Conservation (phyloP, 768 basidiomycete species). For the Kwoniella pini region DNA sequence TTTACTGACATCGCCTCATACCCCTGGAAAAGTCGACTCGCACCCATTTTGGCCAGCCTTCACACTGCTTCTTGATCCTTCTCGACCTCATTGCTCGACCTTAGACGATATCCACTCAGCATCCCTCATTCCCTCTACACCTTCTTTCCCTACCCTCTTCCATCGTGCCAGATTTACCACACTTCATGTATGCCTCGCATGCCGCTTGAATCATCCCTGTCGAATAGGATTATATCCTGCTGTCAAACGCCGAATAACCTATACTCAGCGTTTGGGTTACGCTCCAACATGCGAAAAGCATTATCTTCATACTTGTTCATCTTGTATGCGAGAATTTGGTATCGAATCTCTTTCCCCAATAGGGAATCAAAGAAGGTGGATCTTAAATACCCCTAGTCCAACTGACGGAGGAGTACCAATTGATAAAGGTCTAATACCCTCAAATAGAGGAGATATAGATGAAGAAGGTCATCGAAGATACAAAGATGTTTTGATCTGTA, state of each 20-base stretch:
- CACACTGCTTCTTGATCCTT: slow-evolving; percentile 23
- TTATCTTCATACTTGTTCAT: slow-evolving; percentile 12
- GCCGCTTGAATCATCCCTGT: slow-evolving; percentile 28
- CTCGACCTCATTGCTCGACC: slow-evolving; percentile 18
- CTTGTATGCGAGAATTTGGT: slow-evolving; percentile 16
- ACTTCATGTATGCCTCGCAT: slow-evolving; percentile 22
- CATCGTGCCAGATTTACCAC: slow-evolving; percentile 21
- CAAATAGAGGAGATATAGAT: slow-evolving; percentile 4
- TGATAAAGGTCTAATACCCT: neutral
- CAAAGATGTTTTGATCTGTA: neutral
- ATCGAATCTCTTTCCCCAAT: neutral
- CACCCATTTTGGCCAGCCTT: slow-evolving; percentile 27
- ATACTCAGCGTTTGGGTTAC: slow-evolving; percentile 10
- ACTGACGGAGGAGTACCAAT: neutral
- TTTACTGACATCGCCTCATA: neutral
- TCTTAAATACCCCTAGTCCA: neutral
- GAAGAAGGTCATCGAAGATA: slow-evolving; percentile 1
- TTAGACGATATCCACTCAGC: slow-evolving; percentile 14
- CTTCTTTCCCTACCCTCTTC: slow-evolving; percentile 23
- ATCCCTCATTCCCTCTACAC: slow-evolving; percentile 20
- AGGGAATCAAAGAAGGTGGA: neutral
- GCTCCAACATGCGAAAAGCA: slow-evolving; percentile 29
- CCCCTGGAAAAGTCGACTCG: slow-evolving; percentile 20
- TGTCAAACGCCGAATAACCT: neutral
- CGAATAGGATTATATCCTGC: slow-evolving; percentile 22